Evolutionary conservation across 176 grass and related monocot species (phyloP).

Genomic region (Bonia amplexicaulis): DNA sequence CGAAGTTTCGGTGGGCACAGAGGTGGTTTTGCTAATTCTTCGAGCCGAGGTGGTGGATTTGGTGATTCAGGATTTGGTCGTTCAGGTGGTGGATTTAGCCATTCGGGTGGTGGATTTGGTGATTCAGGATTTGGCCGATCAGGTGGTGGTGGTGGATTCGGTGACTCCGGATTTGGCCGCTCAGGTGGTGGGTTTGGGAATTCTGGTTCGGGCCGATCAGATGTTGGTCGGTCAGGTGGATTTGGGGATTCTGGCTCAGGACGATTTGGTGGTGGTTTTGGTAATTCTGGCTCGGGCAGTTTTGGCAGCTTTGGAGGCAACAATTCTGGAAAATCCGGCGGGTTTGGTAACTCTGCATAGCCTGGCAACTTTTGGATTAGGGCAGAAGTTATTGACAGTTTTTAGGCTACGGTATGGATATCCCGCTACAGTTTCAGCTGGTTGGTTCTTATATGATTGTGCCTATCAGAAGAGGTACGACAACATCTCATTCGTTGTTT

Average conservation of each 20-base stretch:
- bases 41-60: conserved; percentile 22
- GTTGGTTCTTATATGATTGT: neutral
- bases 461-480: neutral
- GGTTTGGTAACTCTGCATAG: conserved; percentile 36
- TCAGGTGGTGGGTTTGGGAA: conserved; percentile 29
- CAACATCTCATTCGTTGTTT: neutral
- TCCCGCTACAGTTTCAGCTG: neutral
- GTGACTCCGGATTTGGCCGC: conserved; percentile 20
- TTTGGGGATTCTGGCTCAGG: conserved; percentile 45
- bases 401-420: neutral
- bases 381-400: neutral
- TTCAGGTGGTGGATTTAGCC: conserved; percentile 24
- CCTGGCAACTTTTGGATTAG: neutral
- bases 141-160: conserved; percentile 31
- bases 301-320: conserved; percentile 53
- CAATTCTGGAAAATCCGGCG: conserved; percentile 13
- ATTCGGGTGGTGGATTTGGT: conserved; percentile 31
- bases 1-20: conserved; percentile 30
- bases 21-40: conserved; percentile 31
- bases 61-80: conserved; percentile 37
- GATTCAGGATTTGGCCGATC: conserved; percentile 24
- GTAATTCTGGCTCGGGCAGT: conserved; percentile 40
- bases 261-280: conserved; percentile 33
- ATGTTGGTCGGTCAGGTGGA: conserved; percentile 39
- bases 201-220: conserved; percentile 18